Percentiles rank a stretch among this genome's conserved stretches.
phyloP scores from a whole-genome alignment of 2,329 filamentous ascomycete species.

The Fusarium albosuccineum region DNA sequence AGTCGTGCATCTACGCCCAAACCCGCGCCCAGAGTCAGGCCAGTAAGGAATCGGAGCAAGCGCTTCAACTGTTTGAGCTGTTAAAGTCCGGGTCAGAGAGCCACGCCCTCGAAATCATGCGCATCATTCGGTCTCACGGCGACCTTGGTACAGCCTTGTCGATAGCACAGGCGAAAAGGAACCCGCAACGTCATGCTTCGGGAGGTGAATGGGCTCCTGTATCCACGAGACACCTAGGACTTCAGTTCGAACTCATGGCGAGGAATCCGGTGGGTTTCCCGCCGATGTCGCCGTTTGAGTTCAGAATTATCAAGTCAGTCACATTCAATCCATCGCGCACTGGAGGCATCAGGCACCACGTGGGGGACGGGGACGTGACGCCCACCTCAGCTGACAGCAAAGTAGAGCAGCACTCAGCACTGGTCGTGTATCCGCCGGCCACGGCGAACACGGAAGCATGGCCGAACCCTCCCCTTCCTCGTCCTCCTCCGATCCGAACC shows the following conservation, averaged over 20 bases:
- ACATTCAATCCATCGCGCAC: not conserved
- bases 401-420: slow-evolving; percentile 3
- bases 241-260: slow-evolving; percentile 34
- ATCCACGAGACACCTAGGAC: slow-evolving; percentile 7
- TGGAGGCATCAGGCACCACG: not conserved
- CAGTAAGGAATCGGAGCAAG: slow-evolving; percentile 24
- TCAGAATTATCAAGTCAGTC: slow-evolving; percentile 21
- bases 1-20: slow-evolving; percentile 20
- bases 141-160: slow-evolving; percentile 17
- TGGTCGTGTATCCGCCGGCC: not conserved
- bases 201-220: slow-evolving; percentile 1
- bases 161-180: slow-evolving; percentile 14
- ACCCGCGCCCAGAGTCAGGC: slow-evolving; percentile 6
- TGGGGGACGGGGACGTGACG: too few relatives aligned
- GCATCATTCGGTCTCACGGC: slow-evolving; percentile 17
- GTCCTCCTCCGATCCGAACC: slow-evolving; percentile 7
- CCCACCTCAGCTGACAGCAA: not conserved
- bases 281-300: slow-evolving; percentile 14
- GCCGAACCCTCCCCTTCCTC: not conserved
- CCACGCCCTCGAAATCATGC: slow-evolving; percentile 30
- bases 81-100: slow-evolving; percentile 16
- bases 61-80: slow-evolving; percentile 18
- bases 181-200: not conserved
- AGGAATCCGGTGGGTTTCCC: slow-evolving; percentile 29
- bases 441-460: not conserved